Evolutionary conservation across 331 rosid genomes (phyloP), one percentile per base, ranked within the genome.

Genomic region (Prunus yedoensis): DNA sequence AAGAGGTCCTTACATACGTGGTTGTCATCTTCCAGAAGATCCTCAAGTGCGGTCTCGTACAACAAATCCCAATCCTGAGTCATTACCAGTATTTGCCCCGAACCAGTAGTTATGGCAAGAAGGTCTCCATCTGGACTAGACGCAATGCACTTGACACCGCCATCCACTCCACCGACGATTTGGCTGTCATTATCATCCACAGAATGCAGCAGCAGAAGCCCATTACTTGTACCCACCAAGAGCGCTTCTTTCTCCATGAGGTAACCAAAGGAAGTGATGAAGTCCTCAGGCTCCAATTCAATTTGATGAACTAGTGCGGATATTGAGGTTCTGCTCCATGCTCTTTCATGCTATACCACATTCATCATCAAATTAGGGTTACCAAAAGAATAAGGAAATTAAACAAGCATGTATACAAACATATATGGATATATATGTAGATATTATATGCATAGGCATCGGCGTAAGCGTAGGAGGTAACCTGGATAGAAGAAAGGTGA

Each of bases 121-220:
- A 95, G 77, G 79, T 95, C 99, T 21, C 99, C 99, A 74, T 95
- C 99, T 0, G 99, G 99, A 41, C 99, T 92, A 20, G 92, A 97
- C 12, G 97, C 83, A n/a, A 95, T 79, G n/a, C 90, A 81, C 71
- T 83, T 89, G n/a, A 95, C 91, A 12, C 96, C 97, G 41, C 97
- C 99, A 41, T 95, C 89, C 23, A 95, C 88, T 28, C 79, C 85
- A 54, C 99, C 99, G 46, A 95, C 99, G 70, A 92, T 80, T 62
- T 92, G 87, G 0, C 89, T 83, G 8, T 62, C 81, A 41, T 82
- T 76, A n/a, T 75, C 79, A 52, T 92, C 97, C 61, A 91, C 91
- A 53, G 66, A 80, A 41, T 84, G 83, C 38, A 92, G 87, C 84
- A 95, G 74, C 78, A 95, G 80, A 78, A 84, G 81, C 11, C 97